A percentile compares a stretch with the other conserved stretches of the same genome.
Evolutionary conservation across 495 filamentous ascomycete species (phyloP).

Genomic region (Aspergillus saccharolyticus): DNA sequence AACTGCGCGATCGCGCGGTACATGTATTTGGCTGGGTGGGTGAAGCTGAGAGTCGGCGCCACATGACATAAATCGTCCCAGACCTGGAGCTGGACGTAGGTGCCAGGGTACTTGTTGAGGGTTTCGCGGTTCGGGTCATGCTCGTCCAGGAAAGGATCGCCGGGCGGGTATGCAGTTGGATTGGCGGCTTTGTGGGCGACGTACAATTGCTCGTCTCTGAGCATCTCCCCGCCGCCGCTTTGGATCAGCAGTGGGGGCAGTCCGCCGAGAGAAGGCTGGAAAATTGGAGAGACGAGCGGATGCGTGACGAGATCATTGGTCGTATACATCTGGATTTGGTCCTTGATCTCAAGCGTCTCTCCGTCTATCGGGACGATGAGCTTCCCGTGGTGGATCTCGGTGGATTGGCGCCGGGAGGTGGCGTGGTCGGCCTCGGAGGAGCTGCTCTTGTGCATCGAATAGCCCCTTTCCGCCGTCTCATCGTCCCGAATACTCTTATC

Average conservation of each 20-base stretch:
- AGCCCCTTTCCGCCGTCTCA: slow-evolving; percentile 39
- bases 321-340: slow-evolving; percentile 94
- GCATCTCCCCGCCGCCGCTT: slow-evolving; percentile 79
- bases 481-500: slow-evolving; percentile 18
- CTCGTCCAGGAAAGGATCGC: slow-evolving; percentile 60
- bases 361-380: slow-evolving; percentile 62
- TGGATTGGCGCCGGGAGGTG: neutral
- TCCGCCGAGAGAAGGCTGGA: slow-evolving; percentile 82
- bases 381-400: slow-evolving; percentile 33
- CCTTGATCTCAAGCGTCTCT: slow-evolving; percentile 69
- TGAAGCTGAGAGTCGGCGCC: slow-evolving; percentile 84
- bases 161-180: slow-evolving; percentile 66
- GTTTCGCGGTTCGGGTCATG: slow-evolving; percentile 49
- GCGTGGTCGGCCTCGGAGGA: slow-evolving; percentile 13
- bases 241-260: slow-evolving; percentile 82
- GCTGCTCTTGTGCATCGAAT: slow-evolving; percentile 30
- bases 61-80: slow-evolving; percentile 96
- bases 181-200: slow-evolving; percentile 89
- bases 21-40: slow-evolving; percentile 91
- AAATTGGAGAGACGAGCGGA: slow-evolving; percentile 80
- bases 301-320: slow-evolving; percentile 82
- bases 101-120: slow-evolving; percentile 65
- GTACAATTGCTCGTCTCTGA: slow-evolving; percentile 93
- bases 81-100: slow-evolving; percentile 91
- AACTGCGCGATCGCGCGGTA: slow-evolving; percentile 87